These are phyloP conservation scores for Hyaloperonospora brassicae DNA, from an alignment of 352 stramenopile genomes.

Conservation along the genomic window DNA sequence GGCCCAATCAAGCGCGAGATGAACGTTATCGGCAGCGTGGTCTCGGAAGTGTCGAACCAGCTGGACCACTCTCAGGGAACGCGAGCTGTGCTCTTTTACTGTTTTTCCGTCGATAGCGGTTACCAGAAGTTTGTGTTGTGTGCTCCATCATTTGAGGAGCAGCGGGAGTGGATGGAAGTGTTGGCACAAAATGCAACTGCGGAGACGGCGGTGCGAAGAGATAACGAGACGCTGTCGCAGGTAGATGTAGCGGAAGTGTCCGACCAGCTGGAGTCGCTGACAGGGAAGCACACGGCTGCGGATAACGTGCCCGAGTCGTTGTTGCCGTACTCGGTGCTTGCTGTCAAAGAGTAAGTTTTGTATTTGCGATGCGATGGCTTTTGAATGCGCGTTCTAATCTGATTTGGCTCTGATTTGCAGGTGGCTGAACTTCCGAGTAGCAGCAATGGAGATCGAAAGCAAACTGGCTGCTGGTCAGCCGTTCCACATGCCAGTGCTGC, in stretches of 20 bases:
- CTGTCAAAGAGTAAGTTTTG: slow-evolving; percentile 81
- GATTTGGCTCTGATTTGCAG: slow-evolving; percentile 19
- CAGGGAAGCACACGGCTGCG: slow-evolving; percentile 60
- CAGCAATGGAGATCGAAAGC: slow-evolving; percentile 77
- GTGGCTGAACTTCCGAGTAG: slow-evolving; percentile 81
- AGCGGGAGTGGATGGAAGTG: slow-evolving; percentile 85
- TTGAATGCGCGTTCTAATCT: too few species aligned
- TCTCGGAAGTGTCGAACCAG: slow-evolving; percentile 81
- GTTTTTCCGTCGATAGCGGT: slow-evolving; percentile 77
- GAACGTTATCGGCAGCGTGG: slow-evolving; percentile 72
- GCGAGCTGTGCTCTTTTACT: slow-evolving; percentile 81
- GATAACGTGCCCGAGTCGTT: slow-evolving; percentile 61
- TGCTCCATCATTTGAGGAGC: slow-evolving; percentile 79
- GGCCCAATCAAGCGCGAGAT: slow-evolving; percentile 84
- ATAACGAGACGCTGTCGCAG: slow-evolving; percentile 63
- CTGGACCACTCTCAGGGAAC: slow-evolving; percentile 82
- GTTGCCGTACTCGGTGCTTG: slow-evolving; percentile 71
- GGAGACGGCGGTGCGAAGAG: slow-evolving; percentile 69
- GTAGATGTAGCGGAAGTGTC: slow-evolving; percentile 67
- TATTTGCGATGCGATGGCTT: too few species aligned
- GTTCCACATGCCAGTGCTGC: slow-evolving; percentile 77
- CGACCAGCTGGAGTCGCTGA: slow-evolving; percentile 70
- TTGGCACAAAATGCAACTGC: slow-evolving; percentile 77
- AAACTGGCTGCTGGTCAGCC: slow-evolving; percentile 70
- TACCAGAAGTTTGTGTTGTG: slow-evolving; percentile 80